Evolutionary conservation across 192 early-diverging fungal species (phyloP).

Genomic region (Rhizophagus sp.): DNA sequence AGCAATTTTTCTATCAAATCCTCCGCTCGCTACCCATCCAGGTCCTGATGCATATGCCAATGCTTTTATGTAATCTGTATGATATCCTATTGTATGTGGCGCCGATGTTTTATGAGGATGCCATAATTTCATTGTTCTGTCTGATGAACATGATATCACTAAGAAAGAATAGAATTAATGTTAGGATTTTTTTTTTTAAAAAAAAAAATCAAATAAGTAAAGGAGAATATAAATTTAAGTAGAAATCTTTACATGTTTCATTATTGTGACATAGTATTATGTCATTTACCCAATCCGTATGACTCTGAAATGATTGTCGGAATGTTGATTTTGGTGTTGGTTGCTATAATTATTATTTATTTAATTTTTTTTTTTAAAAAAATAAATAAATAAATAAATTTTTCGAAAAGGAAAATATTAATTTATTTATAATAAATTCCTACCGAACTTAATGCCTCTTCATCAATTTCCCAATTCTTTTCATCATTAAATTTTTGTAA

Average conservation of each 20-base stretch:
- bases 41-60: constrained; percentile 74
- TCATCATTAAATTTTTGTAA: neutral
- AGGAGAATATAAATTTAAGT: neutral
- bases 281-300: constrained; percentile 98
- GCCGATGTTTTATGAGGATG: constrained; percentile 57
- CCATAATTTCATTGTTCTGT: constrained; percentile 84
- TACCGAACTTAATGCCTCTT: neutral
- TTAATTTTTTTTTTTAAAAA: neutral
- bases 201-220: neutral
- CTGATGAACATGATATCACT: constrained; percentile 89
- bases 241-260: constrained; percentile 55
- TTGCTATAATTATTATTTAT: constrained; percentile 13
- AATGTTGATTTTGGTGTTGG: constrained; percentile 60
- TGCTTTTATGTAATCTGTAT: constrained; percentile 91
- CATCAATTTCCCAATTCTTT: constrained; percentile 24
- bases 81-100: constrained; percentile 70
- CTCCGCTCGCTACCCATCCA: constrained; percentile 85
- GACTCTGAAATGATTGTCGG: constrained; percentile 70
- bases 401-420: neutral
- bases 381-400: neutral
- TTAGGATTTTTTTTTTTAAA: neutral
- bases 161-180: constrained; percentile 7
- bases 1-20: constrained; percentile 83
- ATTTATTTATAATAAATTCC: neutral
- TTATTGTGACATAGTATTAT: constrained; percentile 72